These are phyloP conservation scores for Trifolium repens DNA, from an alignment of 306 rosid species.

Conservation along the genomic window DNA sequence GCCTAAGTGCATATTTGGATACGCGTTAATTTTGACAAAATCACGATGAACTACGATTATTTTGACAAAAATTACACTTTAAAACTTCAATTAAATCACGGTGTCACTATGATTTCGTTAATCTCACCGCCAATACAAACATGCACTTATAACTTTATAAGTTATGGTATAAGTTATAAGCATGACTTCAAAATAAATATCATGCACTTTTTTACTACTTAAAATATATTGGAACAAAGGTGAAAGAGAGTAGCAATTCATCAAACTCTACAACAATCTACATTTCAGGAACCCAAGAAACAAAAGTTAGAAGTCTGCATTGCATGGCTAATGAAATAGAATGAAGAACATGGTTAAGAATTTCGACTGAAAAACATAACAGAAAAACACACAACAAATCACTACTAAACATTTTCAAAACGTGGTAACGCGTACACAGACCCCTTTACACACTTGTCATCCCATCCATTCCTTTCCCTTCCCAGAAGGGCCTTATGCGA, in stretches of 20 bases:
- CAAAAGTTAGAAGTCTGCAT: conserved; percentile 44
- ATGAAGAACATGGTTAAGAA: conserved; percentile 43
- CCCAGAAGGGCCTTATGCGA: conserved; percentile 22
- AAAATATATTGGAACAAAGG: conserved; percentile 15
- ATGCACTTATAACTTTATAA: not conserved
- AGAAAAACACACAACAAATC: conserved; percentile 55
- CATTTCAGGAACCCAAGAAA: conserved; percentile 18
- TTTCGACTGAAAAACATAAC: conserved; percentile 40
- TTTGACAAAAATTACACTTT: too few species aligned
- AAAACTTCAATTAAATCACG: too few species aligned
- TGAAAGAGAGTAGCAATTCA: conserved; percentile 19
- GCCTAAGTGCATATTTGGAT: too few species aligned
- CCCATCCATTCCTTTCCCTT: conserved; percentile 15
- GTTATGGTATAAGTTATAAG: not conserved
- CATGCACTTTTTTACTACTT: conserved; percentile 1
- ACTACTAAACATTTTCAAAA: conserved; percentile 39
- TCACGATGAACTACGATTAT: too few species aligned
- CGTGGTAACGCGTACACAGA: conserved; percentile 38
- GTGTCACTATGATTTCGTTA: too few species aligned
- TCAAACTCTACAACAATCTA: conserved; percentile 39
- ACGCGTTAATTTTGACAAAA: too few species aligned
- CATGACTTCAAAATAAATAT: not conserved
- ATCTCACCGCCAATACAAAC: not conserved
- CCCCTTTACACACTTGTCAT: conserved; percentile 42
- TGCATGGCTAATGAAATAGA: conserved; percentile 46